Percentiles rank a stretch among this genome's conserved stretches.
These are phyloP conservation scores for Penicillium sp. DNA, from an alignment of 2,329 filamentous ascomycete genomes.

Conservation along the genomic window DNA sequence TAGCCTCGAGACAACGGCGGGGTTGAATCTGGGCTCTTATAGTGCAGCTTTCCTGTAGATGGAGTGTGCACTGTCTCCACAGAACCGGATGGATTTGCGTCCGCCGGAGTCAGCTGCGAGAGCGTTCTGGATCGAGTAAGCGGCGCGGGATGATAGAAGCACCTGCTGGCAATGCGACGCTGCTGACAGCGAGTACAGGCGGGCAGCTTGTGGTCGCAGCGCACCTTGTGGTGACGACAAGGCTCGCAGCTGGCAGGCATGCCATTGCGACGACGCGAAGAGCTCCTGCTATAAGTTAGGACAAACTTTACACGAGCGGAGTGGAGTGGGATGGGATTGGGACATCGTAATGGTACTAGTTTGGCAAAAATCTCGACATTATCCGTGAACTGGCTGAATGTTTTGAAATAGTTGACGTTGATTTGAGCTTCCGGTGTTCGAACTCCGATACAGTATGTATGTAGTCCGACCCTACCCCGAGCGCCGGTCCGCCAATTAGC, in stretches of 20 bases:
- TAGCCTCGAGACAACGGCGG: conserved; percentile 24
- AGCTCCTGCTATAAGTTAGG: too few species aligned
- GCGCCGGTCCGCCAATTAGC: too few species aligned
- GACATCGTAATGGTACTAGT: too few species aligned
- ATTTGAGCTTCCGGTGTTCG: too few species aligned
- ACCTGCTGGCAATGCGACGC: background rate
- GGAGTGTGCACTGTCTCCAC: background rate
- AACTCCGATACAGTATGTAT: too few species aligned
- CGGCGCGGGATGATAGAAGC: conserved; percentile 11
- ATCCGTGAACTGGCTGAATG: too few species aligned
- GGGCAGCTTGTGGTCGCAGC: conserved; percentile 32
- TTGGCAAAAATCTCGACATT: too few species aligned
- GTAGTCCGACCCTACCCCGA: too few species aligned
- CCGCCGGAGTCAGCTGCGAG: background rate
- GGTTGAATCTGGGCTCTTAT: conserved; percentile 8
- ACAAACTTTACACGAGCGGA: too few species aligned
- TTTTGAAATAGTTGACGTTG: too few species aligned
- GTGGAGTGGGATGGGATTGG: too few species aligned
- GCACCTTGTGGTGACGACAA: conserved; percentile 33
- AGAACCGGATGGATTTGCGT: background rate
- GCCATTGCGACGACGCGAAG: conserved; percentile 27
- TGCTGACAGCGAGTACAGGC: conserved; percentile 17
- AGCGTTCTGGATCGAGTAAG: background rate
- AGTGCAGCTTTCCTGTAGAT: background rate
- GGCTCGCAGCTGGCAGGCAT: conserved; percentile 34